These are phyloP conservation scores for Schizophyllum amplum DNA, from an alignment of 1,284 basidiomycete genomes.

Conservation along the genomic window DNA sequence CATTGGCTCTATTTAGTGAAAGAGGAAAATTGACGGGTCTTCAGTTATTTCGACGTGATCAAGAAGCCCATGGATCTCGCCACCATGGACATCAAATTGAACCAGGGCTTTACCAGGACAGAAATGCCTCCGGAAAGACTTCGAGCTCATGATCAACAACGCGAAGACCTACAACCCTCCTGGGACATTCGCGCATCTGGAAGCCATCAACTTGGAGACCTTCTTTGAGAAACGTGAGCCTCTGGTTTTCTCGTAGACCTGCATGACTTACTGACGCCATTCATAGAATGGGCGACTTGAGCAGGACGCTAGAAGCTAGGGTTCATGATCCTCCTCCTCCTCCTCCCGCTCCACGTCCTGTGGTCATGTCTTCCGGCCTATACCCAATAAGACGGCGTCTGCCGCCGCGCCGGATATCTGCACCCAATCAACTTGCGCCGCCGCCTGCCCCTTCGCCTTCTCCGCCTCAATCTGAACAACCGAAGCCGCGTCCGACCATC, in stretches of 20 bases:
- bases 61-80: slow-evolving; percentile 93
- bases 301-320: slow-evolving; percentile 57
- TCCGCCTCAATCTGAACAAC: background rate
- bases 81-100: slow-evolving; percentile 86
- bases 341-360: slow-evolving; percentile 10
- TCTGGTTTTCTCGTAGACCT: slow-evolving; percentile 2
- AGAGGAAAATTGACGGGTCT: no score
- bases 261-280: slow-evolving; percentile 8
- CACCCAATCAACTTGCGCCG: slow-evolving; percentile 18
- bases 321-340: background rate
- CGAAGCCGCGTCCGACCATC: slow-evolving; percentile 41
- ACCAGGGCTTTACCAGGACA: slow-evolving; percentile 80
- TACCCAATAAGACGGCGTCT: no score
- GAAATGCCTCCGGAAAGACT: slow-evolving; percentile 79
- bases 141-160: slow-evolving; percentile 84
- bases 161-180: slow-evolving; percentile 81
- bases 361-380: no score
- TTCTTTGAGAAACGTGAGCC: slow-evolving; percentile 81
- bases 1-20: background rate
- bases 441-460: slow-evolving; percentile 2
- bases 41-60: slow-evolving; percentile 85
- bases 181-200: slow-evolving; percentile 69
- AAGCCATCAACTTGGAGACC: slow-evolving; percentile 70
- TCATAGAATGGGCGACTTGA: slow-evolving; percentile 68
- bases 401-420: slow-evolving; percentile 9